Evolutionary conservation across 2,329 filamentous ascomycete genomes (phyloP), one percentile per base, ranked within the genome.

Genomic region (Phyllosticta paracitricarpa): DNA sequence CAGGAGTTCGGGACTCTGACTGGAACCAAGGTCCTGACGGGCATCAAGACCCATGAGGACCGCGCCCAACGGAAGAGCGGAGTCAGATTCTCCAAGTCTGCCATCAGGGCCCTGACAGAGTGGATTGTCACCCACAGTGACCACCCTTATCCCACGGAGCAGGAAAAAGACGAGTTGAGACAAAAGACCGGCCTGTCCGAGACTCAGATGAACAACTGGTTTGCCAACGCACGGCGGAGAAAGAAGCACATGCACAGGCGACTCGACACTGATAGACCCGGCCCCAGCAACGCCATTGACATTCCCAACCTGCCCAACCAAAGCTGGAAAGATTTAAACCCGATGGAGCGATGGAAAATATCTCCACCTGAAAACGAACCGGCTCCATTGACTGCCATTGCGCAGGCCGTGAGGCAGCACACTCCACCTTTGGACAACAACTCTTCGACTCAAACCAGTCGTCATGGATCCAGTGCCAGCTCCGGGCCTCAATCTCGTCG

Each of bases 161-260:
- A 91, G 62, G 89, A 96, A 70, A 95, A 93, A 69, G 88, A 91
- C 66, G 82, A 84, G 64, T 79, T 97, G 26, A 88, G 91, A 73
- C 81, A 83, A 55, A 83, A 88, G 67, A 96, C 91, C 0, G 90
- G 91, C 7, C 79, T 97, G 51, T 91, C 85, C 71, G 85, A 89
- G 68, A 88, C 82, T 14, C 92, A 97, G 70, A 93, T 96, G 67
- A 87, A 87, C 10, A 96, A 95, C 71, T 96, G 91, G 91, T 84
- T 96, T 55, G 91, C 91, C 63, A 96, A 96, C 73, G 91, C 91
- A 62, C 85, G 91, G 53, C 84, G 91, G 61, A 83, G 91, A 64
- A 87, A 89, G 67, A 96, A 96, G 76, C 85, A 88, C 60, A 84
- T 86, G 56, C 79, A 83, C 1, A 84, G 84, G 55, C 81, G 87